Conservation (phyloP, 2,329 filamentous ascomycete genomes). For the Juglanconis juglandina region DNA sequence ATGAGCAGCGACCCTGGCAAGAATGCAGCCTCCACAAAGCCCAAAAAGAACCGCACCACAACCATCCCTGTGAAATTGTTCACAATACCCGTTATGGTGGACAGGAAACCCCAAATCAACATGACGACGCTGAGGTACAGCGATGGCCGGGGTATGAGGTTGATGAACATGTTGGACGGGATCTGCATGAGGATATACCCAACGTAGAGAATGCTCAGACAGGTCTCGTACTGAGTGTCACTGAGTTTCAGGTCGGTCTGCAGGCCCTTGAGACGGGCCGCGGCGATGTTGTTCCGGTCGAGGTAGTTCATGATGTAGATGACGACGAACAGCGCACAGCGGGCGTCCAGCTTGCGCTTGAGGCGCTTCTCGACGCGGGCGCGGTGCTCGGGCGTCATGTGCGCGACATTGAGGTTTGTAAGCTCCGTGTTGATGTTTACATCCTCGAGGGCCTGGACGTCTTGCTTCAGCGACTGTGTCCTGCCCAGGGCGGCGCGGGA, state of each 20-base stretch:
- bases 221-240: constrained; percentile 60
- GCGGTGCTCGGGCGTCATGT: constrained; percentile 43
- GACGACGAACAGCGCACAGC: constrained; percentile 65
- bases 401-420: constrained; percentile 2
- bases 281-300: constrained; percentile 61
- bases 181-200: constrained; percentile 65
- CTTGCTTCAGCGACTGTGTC: constrained; percentile 8
- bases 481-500: constrained; percentile 5
- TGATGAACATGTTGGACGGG: constrained; percentile 57
- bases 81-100: constrained; percentile 52
- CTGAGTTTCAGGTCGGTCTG: constrained; percentile 56
- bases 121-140: constrained; percentile 52
- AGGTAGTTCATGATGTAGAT: constrained; percentile 78
- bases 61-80: constrained; percentile 54
- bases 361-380: constrained; percentile 59
- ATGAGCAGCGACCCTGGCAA: constrained; percentile 62
- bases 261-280: constrained; percentile 62
- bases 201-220: constrained; percentile 62
- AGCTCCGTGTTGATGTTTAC: not conserved
- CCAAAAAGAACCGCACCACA: constrained; percentile 55
- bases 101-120: constrained; percentile 59
- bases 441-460: constrained; percentile 7
- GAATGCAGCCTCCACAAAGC: constrained; percentile 63
- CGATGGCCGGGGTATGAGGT: constrained; percentile 48
- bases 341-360: constrained; percentile 66